Conservation (phyloP, 768 basidiomycete species). For the Lactarius psammicola region DNA sequence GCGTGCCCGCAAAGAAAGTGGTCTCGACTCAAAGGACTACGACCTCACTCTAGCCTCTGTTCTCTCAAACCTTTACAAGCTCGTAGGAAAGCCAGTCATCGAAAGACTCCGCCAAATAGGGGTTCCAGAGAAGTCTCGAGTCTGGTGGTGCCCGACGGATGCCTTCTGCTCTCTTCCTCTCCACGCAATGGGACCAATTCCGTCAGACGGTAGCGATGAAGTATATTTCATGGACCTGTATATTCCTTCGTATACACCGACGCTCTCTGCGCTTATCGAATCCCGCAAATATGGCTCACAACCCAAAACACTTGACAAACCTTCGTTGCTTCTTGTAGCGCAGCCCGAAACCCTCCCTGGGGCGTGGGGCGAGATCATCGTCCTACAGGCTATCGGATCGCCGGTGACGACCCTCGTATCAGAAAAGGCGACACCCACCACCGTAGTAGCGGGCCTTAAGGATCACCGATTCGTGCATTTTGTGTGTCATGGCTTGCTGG, state of each 20-base stretch:
- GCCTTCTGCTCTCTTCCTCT: slow-evolving; percentile 6
- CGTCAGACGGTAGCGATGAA: background rate
- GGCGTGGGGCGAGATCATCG: slow-evolving; percentile 2
- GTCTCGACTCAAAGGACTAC: slow-evolving; percentile 1
- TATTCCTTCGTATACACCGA: background rate
- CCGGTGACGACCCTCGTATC: background rate
- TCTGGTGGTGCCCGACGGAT: no score
- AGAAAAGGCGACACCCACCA: background rate
- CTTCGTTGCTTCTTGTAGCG: slow-evolving; percentile 7
- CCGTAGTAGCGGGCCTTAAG: background rate
- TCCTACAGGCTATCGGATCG: background rate
- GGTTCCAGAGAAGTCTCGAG: background rate
- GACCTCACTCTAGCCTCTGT: background rate
- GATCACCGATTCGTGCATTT: no score
- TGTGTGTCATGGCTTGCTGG: no score
- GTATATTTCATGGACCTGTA: no score
- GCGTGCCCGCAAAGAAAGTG: background rate
- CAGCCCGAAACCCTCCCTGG: background rate
- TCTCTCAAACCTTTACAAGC: slow-evolving; percentile 5
- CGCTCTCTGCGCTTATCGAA: no score
- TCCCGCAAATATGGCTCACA: background rate
- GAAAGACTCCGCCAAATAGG: no score
- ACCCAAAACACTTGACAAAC: background rate
- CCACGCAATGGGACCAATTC: slow-evolving; percentile 13
- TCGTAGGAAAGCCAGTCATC: no score